Evolutionary conservation across 2,329 filamentous ascomycete genomes (phyloP), one percentile per base, ranked within the genome.

Genomic region (Tympanopsis confertula): DNA sequence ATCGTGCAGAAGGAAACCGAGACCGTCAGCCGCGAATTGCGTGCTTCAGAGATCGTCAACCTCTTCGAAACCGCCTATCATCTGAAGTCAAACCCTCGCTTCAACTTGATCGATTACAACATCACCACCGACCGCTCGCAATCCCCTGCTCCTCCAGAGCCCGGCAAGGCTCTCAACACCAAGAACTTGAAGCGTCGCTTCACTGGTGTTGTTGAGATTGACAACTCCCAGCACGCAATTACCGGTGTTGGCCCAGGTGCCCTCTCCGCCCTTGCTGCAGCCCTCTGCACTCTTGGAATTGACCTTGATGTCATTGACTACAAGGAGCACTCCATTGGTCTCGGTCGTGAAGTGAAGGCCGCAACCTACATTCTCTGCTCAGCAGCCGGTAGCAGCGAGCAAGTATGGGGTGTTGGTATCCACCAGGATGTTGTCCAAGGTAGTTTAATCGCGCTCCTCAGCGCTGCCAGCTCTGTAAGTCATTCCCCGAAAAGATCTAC

Each of bases 321-420:
- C 68, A 94, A 93, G 67, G 91, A 96, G 60, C 89, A 96, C 61
- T 82, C 88, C 19, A 87, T 96, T 48, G 86, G 86, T 46, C 7
- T 15, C 15, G 86, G 85, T 43, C 74, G 78, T 40, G 76, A 86
- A 43, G 86, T 89, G 47, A 93, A 93, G 66, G 89, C 89, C n/a
- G 89, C 87, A 2, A 86, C 88, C 2, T 96, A 93, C 55, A 94
- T 96, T 45, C 85, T 95, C 59, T 94, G 87, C 60, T 87, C 73
- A 19, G 71, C 78, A 15, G 62, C 72, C 3, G 76, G 73, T 35
- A 80, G 69, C 44, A 72, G 71, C 38, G 69, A 85, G 50, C 82
- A 75, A 50, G 82, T 94, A 2, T 94, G 87, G 86, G 87, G 87
- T 48, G 82, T 94, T 5, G 87, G 86, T 22, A 85, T 95, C 48